phyloP scores from a whole-genome alignment of 2,329 filamentous ascomycete species.

The Xylaria sp. region DNA sequence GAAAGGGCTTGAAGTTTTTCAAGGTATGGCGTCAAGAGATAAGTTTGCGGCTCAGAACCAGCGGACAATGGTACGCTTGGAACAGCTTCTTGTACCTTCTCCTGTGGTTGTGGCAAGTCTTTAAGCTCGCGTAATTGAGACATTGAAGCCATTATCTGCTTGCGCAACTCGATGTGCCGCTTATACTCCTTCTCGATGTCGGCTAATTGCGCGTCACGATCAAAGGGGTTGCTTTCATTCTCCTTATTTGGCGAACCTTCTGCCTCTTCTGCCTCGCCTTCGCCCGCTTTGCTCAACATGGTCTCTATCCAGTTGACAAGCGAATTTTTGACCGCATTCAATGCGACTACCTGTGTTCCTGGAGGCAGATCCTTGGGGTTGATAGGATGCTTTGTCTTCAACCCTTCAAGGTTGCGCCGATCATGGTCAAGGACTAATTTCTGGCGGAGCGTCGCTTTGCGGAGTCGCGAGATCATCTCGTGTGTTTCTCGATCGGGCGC shows the following conservation, averaged over 20 bases:
- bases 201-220: constrained; percentile 56
- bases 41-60: constrained; percentile 46
- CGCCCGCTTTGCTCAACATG: constrained; percentile 66
- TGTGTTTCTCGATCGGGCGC: constrained; percentile 57
- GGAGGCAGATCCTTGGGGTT: constrained; percentile 52
- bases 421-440: constrained; percentile 68
- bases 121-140: constrained; percentile 42
- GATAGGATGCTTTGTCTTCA: constrained; percentile 54
- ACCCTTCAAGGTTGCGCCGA: constrained; percentile 64
- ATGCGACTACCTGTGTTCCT: constrained; percentile 61
- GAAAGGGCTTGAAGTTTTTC: constrained; percentile 64
- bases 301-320: constrained; percentile 74
- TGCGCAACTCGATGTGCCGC: constrained; percentile 63
- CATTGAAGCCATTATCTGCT: constrained; percentile 58
- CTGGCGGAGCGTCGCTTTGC: constrained; percentile 68
- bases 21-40: constrained; percentile 68
- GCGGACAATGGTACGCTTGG: constrained; percentile 14
- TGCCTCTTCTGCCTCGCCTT: constrained; percentile 41
- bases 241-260: constrained; percentile 39
- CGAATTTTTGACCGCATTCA: constrained; percentile 67
- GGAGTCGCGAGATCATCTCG: constrained; percentile 62
- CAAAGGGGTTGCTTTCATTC: constrained; percentile 38
- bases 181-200: constrained; percentile 66
- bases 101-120: constrained; percentile 15
- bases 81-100: constrained; percentile 5